phyloP scores from a whole-genome alignment of 148 eudicot genomes.

The Limonium bicolor region DNA sequence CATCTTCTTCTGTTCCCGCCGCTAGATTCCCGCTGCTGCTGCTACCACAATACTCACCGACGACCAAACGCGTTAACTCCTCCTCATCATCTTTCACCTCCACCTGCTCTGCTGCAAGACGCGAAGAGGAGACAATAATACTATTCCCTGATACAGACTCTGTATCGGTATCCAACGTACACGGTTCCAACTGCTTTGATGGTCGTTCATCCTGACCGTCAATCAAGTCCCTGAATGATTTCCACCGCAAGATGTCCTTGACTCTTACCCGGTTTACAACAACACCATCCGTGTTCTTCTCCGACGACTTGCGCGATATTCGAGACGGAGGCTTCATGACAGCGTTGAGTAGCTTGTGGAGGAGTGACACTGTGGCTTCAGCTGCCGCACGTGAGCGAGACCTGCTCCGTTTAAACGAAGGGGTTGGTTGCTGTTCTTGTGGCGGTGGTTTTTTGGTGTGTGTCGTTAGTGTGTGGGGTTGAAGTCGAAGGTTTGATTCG shows the following conservation, averaged over 20 bases:
- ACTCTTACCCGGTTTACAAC: neutral
- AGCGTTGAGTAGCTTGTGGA: slow-evolving; percentile 18
- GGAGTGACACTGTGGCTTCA: slow-evolving; percentile 6
- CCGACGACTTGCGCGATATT: neutral
- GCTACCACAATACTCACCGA: too few relatives aligned
- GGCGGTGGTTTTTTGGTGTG: slow-evolving; percentile 1
- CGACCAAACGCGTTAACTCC: too few relatives aligned
- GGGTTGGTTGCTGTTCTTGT: neutral
- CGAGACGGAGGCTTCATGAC: neutral
- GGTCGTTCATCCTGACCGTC: neutral
- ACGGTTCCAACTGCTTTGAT: too few relatives aligned
- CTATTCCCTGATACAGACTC: too few relatives aligned
- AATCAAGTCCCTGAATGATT: slow-evolving; percentile 1
- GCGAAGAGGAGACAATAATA: too few relatives aligned
- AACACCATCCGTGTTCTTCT: neutral
- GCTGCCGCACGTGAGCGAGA: slow-evolving; percentile 25
- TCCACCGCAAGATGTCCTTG: slow-evolving; percentile 3
- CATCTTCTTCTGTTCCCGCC: too few relatives aligned
- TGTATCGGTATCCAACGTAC: too few relatives aligned
- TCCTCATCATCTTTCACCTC: too few relatives aligned
- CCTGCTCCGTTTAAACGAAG: slow-evolving; percentile 9
- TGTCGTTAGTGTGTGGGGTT: neutral
- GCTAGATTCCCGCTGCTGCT: too few relatives aligned
- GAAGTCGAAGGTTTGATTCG: neutral
- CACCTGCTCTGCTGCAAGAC: too few relatives aligned